These are phyloP conservation scores for Mrakia blollopis DNA, from an alignment of 768 basidiomycete genomes.

Conservation along the genomic window DNA sequence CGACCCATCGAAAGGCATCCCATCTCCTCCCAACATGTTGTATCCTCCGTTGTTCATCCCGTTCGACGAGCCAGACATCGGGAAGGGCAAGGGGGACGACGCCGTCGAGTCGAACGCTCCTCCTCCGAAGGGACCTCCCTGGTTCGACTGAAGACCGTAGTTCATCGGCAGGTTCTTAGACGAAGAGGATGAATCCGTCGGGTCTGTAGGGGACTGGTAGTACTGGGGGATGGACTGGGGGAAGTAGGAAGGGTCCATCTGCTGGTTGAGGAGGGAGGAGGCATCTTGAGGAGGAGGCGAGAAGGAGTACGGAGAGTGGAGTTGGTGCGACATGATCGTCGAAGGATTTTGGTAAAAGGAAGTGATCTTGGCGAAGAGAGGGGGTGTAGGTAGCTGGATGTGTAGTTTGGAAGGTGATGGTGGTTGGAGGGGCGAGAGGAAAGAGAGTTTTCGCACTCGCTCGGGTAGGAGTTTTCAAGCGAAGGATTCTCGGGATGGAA, in stretches of 20 bases:
- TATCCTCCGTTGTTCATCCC: background rate
- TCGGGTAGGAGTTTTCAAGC: background rate
- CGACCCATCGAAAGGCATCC: background rate
- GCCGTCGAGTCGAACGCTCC: background rate
- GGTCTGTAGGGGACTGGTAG: background rate
- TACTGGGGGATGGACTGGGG: background rate
- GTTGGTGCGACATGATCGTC: background rate
- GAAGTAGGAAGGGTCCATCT: background rate
- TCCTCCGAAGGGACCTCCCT: background rate
- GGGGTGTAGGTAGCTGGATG: background rate
- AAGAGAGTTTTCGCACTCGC: background rate
- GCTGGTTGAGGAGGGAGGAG: background rate
- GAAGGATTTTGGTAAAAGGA: background rate
- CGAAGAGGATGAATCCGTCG: background rate
- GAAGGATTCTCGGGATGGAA: background rate
- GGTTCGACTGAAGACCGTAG: background rate
- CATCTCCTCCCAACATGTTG: background rate
- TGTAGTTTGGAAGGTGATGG: background rate
- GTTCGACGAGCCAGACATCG: background rate
- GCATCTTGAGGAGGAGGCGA: constrained; percentile 3
- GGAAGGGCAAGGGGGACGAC: background rate
- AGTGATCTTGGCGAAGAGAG: background rate
- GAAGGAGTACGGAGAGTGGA: background rate
- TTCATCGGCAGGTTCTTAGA: background rate
- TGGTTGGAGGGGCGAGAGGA: background rate